Evolutionary conservation across 176 grass and related monocot species (phyloP).

Genomic region (Rhynchospora pubera): DNA sequence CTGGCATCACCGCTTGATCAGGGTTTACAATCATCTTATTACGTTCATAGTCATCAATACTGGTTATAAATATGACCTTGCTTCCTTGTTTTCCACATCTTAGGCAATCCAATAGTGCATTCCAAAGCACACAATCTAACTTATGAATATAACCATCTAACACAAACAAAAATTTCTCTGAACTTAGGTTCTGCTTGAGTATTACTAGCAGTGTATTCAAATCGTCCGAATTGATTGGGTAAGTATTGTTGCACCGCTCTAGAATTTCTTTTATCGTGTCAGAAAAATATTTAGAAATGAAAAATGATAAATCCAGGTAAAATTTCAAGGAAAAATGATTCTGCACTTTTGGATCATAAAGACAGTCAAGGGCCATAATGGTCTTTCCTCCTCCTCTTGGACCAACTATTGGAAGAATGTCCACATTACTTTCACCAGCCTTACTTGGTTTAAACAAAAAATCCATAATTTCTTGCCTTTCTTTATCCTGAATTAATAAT

Average conservation of each 20-base stretch:
- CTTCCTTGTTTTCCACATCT: not conserved
- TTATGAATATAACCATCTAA: not conserved
- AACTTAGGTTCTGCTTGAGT: not conserved
- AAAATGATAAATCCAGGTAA: not conserved
- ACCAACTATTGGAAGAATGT: slow-evolving; percentile 19
- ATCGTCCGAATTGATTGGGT: no score
- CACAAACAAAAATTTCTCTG: slow-evolving; percentile 10
- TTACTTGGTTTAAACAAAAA: not conserved
- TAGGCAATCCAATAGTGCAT: not conserved
- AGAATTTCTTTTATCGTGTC: not conserved
- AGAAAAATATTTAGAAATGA: not conserved
- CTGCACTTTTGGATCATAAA: slow-evolving; percentile 26
- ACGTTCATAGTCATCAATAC: not conserved
- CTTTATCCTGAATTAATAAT: not conserved
- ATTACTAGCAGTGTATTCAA: not conserved
- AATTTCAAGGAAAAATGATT: slow-evolving; percentile 1
- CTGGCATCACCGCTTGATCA: not conserved
- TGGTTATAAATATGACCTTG: slow-evolving; percentile 8
- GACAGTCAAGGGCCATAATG: slow-evolving; percentile 28
- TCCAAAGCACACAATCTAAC: not conserved
- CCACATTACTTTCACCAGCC: not conserved
- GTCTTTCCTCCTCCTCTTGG: slow-evolving; percentile 23
- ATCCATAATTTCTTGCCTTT: not conserved
- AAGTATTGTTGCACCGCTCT: not conserved
- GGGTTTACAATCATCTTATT: not conserved